Conservation (phyloP, 2,329 filamentous ascomycete genomes). For the Thermothelomyces thermophilus region DNA sequence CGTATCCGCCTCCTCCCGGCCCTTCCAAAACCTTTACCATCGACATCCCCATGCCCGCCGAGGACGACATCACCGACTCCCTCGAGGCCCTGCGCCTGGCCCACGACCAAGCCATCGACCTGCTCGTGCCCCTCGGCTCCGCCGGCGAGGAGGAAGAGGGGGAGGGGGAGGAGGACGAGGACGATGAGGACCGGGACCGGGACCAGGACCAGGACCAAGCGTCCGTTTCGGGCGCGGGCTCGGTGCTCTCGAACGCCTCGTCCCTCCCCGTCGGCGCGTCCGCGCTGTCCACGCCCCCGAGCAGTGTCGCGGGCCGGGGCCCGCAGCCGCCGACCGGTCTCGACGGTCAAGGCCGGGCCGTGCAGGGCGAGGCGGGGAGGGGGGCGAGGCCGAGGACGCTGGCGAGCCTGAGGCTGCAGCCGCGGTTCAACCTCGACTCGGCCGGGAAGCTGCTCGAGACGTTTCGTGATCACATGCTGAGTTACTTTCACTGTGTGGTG, state of each 20-base stretch:
- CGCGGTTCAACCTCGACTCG: slow-evolving; percentile 50
- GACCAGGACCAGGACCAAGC: slow-evolving; percentile 6
- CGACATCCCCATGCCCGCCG: slow-evolving; percentile 42
- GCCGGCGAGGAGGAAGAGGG: slow-evolving; percentile 12
- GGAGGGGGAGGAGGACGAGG: not conserved
- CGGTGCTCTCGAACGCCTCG: slow-evolving; percentile 21
- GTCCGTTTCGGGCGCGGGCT: slow-evolving; percentile 11
- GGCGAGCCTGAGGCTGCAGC: slow-evolving; percentile 37
- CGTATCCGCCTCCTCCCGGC: slow-evolving; percentile 30
- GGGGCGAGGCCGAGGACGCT: slow-evolving; percentile 14
- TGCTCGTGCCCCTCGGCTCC: slow-evolving; percentile 15
- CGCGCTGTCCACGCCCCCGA: slow-evolving; percentile 22
- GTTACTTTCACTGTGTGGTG: slow-evolving; percentile 39
- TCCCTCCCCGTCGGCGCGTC: slow-evolving; percentile 25
- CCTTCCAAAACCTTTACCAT: slow-evolving; percentile 47
- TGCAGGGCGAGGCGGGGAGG: not conserved
- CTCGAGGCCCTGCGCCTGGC: slow-evolving; percentile 38
- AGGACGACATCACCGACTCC: slow-evolving; percentile 33
- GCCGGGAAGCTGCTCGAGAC: slow-evolving; percentile 39
- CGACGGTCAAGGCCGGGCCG: not conserved
- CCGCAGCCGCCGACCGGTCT: not conserved
- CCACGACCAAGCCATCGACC: slow-evolving; percentile 40
- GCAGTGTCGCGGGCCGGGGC: slow-evolving; percentile 3
- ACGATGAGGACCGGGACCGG: not conserved
- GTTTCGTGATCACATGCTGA: slow-evolving; percentile 38